Conservation (phyloP, 306 rosid species). For the Acacia confusa region DNA sequence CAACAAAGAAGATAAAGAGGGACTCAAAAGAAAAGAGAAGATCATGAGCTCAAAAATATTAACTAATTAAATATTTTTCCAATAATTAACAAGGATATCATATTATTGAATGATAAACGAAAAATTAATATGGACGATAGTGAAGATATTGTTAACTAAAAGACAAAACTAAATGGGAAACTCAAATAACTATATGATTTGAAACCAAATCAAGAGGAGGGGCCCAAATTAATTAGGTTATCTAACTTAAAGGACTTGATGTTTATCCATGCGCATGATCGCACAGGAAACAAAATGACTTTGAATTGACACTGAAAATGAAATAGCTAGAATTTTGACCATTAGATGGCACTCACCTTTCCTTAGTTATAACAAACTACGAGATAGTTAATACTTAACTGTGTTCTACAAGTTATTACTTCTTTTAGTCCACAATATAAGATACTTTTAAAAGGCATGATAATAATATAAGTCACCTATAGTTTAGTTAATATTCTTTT, state of each 20-base stretch:
- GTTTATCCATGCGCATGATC: neutral
- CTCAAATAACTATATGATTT: neutral
- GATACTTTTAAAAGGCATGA: too few species aligned
- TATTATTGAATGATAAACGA: neutral
- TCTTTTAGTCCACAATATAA: too few species aligned
- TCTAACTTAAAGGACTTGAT: neutral
- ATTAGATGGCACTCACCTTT: neutral
- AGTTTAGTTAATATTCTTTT: too few species aligned
- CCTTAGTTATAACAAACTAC: neutral
- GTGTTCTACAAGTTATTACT: too few species aligned
- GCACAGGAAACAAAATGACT: neutral
- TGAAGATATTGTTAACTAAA: too few species aligned
- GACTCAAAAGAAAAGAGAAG: too few species aligned
- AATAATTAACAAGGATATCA: neutral
- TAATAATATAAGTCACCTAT: too few species aligned
- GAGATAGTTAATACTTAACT: too few species aligned
- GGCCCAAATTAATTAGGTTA: neutral
- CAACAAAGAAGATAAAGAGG: too few species aligned
- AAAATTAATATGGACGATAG: neutral
- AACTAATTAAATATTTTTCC: neutral
- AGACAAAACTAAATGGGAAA: neutral
- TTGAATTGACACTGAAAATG: neutral
- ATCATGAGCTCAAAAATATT: too few species aligned
- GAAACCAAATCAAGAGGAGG: neutral
- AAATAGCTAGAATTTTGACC: slow-evolving; percentile 2